phyloP scores from a whole-genome alignment of 352 stramenopile genomes.

The Pythium insidiosum region DNA sequence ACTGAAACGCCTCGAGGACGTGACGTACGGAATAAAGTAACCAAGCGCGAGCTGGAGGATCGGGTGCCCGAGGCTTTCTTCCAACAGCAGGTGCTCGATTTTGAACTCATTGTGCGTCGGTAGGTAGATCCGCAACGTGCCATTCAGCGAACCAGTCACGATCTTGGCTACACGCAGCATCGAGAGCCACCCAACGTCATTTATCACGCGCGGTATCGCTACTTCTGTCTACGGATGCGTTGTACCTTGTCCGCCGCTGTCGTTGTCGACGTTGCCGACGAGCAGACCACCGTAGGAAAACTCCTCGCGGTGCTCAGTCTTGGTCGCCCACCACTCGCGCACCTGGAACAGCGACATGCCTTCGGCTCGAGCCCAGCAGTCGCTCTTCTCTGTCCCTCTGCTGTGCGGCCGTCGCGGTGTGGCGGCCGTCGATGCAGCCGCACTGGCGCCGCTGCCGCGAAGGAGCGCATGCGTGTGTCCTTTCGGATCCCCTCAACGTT shows the following conservation, averaged over 20 bases:
- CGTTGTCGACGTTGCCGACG: constrained; percentile 86
- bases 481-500: no score
- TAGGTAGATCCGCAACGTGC: constrained; percentile 80
- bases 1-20: background rate
- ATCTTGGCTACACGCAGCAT: constrained; percentile 59
- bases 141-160: constrained; percentile 81
- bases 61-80: constrained; percentile 76
- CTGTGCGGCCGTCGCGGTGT: no score
- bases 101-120: constrained; percentile 76
- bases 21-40: constrained; percentile 75
- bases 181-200: background rate
- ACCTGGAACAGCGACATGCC: constrained; percentile 89
- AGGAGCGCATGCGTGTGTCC: no score
- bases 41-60: constrained; percentile 85
- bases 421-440: no score
- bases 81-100: constrained; percentile 86
- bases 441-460: no score
- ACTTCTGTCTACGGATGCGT: no score
- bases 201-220: no score
- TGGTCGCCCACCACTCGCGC: constrained; percentile 82
- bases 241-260: constrained; percentile 40
- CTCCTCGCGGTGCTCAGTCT: constrained; percentile 68
- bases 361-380: no score
- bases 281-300: constrained; percentile 67
- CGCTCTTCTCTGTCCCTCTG: no score